phyloP scores from a whole-genome alignment of 495 filamentous ascomycete genomes.

The Penicillium parvum region DNA sequence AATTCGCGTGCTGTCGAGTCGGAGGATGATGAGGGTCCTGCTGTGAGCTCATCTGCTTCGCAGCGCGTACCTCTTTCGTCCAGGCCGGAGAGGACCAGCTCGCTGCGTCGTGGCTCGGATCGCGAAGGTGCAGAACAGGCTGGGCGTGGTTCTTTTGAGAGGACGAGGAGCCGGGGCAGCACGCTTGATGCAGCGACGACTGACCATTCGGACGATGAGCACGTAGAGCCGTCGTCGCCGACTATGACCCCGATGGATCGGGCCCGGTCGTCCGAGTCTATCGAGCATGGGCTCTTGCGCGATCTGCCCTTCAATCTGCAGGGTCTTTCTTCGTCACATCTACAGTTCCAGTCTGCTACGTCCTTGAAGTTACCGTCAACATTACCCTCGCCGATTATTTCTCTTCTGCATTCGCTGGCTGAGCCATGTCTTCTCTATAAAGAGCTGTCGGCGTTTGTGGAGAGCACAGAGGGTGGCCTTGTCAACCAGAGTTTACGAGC shows the following conservation, averaged over 20 bases:
- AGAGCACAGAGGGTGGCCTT: slow-evolving; percentile 64
- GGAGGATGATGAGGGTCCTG: slow-evolving; percentile 42
- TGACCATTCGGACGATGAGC: slow-evolving; percentile 19
- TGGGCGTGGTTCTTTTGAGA: slow-evolving; percentile 11
- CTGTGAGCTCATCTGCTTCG: slow-evolving; percentile 43
- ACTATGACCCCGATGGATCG: slow-evolving; percentile 10
- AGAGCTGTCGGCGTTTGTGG: slow-evolving; percentile 72
- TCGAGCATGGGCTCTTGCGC: slow-evolving; percentile 73
- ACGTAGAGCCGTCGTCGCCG: slow-evolving; percentile 10
- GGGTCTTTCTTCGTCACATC: slow-evolving; percentile 79
- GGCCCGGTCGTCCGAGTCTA: slow-evolving; percentile 46
- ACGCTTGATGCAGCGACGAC: too few species aligned
- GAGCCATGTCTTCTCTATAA: slow-evolving; percentile 91
- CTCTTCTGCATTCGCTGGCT: slow-evolving; percentile 81
- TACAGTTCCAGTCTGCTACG: slow-evolving; percentile 65
- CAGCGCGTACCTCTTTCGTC: slow-evolving; percentile 20
- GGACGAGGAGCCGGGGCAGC: slow-evolving; percentile 17
- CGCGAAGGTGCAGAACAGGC: slow-evolving; percentile 12
- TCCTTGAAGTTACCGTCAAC: slow-evolving; percentile 69
- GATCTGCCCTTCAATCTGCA: slow-evolving; percentile 94
- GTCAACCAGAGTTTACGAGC: slow-evolving; percentile 93
- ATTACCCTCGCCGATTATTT: slow-evolving; percentile 79
- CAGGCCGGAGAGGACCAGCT: slow-evolving; percentile 25
- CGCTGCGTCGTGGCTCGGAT: slow-evolving; percentile 23
- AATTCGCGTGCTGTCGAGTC: slow-evolving; percentile 21